These are phyloP conservation scores for Pythium grandisporangium DNA, from an alignment of 352 stramenopile species.

Conservation along the genomic window DNA sequence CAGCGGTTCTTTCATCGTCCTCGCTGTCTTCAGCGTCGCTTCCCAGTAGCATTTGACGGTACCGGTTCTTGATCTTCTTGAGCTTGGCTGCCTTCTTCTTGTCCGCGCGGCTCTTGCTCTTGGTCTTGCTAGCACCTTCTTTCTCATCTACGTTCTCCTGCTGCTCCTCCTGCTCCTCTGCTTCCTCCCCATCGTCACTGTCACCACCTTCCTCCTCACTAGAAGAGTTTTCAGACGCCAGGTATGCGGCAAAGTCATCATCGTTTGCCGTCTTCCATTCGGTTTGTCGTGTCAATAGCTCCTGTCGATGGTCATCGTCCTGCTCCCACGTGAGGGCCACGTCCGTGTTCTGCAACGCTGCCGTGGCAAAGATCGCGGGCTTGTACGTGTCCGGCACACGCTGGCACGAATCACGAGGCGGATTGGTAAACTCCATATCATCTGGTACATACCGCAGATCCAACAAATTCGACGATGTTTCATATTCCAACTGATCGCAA, in stretches of 20 bases:
- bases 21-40: constrained; percentile 63
- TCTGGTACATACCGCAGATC: constrained; percentile 94
- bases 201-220: constrained; percentile 43
- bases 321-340: constrained; percentile 96
- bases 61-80: constrained; percentile 72
- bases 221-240: constrained; percentile 80
- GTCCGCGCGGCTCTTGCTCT: constrained; percentile 23
- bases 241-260: constrained; percentile 91
- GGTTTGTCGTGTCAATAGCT: constrained; percentile 62
- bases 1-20: constrained; percentile 23
- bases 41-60: constrained; percentile 70
- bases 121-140: constrained; percentile 6
- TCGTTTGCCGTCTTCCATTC: constrained; percentile 85
- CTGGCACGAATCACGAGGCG: constrained; percentile 80
- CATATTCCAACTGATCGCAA: constrained; percentile 97
- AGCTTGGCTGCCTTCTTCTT: constrained; percentile 63
- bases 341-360: constrained; percentile 88
- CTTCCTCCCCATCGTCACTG: constrained; percentile 30
- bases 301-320: constrained; percentile 86
- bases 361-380: constrained; percentile 91
- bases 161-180: constrained; percentile 17
- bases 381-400: constrained; percentile 91
- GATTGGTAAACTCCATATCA: constrained; percentile 82
- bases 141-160: neutral
- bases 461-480: constrained; percentile 92